These are phyloP conservation scores for Argentina anserina DNA, from an alignment of 306 rosid species.

Conservation along the genomic window DNA sequence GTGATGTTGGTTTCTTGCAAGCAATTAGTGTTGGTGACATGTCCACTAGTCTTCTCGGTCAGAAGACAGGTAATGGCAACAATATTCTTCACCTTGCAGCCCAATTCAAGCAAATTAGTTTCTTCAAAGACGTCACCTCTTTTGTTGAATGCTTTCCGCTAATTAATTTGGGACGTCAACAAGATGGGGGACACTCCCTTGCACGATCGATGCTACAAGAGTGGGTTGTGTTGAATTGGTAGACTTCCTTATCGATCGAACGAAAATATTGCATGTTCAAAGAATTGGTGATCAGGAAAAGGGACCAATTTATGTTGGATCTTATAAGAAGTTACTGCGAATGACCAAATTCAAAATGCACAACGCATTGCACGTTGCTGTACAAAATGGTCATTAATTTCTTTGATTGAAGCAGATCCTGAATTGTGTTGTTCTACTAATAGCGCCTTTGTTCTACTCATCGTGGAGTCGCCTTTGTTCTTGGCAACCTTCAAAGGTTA, in stretches of 20 bases:
- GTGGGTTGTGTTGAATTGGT: conserved; percentile 1
- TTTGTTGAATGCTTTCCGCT: not conserved
- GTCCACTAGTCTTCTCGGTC: not conserved
- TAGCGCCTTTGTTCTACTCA: not conserved
- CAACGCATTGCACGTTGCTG: conserved; percentile 17
- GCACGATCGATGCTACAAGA: conserved; percentile 7
- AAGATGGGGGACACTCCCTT: conserved; percentile 22
- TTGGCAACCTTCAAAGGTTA: too few species aligned
- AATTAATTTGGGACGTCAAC: not conserved
- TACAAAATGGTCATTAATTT: not conserved
- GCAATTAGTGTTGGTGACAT: not conserved
- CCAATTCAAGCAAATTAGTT: not conserved
- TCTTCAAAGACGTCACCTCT: not conserved
- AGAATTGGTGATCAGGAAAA: too few species aligned
- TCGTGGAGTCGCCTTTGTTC: conserved; percentile 13
- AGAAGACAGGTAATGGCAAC: not conserved
- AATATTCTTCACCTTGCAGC: conserved; percentile 18
- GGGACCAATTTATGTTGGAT: too few species aligned
- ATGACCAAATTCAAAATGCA: not conserved
- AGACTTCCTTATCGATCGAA: not conserved
- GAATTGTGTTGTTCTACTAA: not conserved
- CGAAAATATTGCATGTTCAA: too few species aligned
- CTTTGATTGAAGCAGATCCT: conserved; percentile 7
- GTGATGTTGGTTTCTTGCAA: not conserved
- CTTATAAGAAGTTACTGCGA: too few species aligned